phyloP scores from a whole-genome alignment of 169 alveolate species.

The Cytauxzoon felis region DNA sequence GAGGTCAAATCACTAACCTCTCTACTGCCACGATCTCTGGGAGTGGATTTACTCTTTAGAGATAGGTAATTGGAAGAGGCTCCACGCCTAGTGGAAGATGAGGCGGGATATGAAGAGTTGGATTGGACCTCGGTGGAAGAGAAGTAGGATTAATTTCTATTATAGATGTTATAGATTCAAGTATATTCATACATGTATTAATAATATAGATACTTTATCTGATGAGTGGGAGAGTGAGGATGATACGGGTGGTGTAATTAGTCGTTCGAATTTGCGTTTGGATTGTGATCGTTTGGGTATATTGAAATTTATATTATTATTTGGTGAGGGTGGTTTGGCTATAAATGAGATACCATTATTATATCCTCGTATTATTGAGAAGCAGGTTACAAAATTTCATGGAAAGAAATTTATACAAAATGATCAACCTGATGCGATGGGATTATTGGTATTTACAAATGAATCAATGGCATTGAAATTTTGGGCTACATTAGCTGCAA shows the following conservation, averaged over 20 bases:
- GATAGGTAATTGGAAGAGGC: too few species aligned
- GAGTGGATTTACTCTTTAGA: too few species aligned
- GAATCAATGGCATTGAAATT: slow-evolving; percentile 50
- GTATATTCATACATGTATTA: too few species aligned
- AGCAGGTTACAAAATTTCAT: background rate
- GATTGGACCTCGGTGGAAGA: too few species aligned
- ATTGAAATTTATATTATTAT: slow-evolving; percentile 42
- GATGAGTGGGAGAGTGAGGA: slow-evolving; percentile 21
- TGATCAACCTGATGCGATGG: slow-evolving; percentile 64
- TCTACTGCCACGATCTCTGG: too few species aligned
- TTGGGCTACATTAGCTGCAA: slow-evolving; percentile 48
- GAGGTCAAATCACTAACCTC: too few species aligned
- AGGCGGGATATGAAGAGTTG: too few species aligned
- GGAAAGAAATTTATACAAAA: background rate
- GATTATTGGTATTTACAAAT: slow-evolving; percentile 36
- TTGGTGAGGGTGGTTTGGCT: slow-evolving; percentile 37
- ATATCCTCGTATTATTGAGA: slow-evolving; percentile 23
- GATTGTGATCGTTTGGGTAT: slow-evolving; percentile 44
- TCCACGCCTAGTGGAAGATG: too few species aligned
- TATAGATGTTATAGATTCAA: too few species aligned
- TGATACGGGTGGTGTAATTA: background rate
- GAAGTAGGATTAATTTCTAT: too few species aligned
- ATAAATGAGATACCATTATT: slow-evolving; percentile 31
- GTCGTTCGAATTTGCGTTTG: background rate
- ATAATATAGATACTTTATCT: slow-evolving; percentile 2